A percentile compares a stretch with the other conserved stretches of the same genome.
phyloP scores from a whole-genome alignment of 305 asterid genomes.

The Petunia hybrid region DNA sequence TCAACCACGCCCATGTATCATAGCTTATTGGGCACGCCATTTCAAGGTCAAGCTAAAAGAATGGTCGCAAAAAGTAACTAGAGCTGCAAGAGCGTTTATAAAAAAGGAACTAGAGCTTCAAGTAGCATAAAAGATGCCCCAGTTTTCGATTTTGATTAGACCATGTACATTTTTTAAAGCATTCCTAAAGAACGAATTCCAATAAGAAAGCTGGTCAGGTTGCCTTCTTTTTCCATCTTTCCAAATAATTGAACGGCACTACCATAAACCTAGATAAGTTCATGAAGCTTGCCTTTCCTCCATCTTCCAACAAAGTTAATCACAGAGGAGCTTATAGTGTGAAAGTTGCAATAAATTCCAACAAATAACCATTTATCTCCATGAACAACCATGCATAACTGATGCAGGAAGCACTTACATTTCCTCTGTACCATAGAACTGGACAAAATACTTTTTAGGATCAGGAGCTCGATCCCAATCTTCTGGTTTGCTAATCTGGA shows the following conservation, averaged over 20 bases:
- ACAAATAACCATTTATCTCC: conserved; percentile 12
- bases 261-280: conserved; percentile 15
- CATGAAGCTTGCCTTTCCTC: neutral
- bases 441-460: conserved; percentile 79
- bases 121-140: neutral
- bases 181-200: neutral
- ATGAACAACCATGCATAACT: conserved; percentile 34
- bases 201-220: neutral
- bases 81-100: neutral
- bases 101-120: neutral
- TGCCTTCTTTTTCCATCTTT: neutral
- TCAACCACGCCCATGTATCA: conserved; percentile 24
- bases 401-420: conserved; percentile 61
- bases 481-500: conserved; percentile 84
- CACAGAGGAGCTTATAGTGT: conserved; percentile 17
- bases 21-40: neutral
- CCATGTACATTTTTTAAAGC: neutral
- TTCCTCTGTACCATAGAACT: conserved; percentile 83
- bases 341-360: conserved; percentile 8
- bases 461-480: conserved; percentile 71
- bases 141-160: neutral
- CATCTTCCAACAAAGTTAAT: conserved; percentile 12
- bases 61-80: conserved; percentile 7
- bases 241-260: neutral
- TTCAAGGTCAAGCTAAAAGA: conserved; percentile 15